Base-by-base conservation (phyloP, 805 yeast species). In the Debaryomyces castellii region DNA sequence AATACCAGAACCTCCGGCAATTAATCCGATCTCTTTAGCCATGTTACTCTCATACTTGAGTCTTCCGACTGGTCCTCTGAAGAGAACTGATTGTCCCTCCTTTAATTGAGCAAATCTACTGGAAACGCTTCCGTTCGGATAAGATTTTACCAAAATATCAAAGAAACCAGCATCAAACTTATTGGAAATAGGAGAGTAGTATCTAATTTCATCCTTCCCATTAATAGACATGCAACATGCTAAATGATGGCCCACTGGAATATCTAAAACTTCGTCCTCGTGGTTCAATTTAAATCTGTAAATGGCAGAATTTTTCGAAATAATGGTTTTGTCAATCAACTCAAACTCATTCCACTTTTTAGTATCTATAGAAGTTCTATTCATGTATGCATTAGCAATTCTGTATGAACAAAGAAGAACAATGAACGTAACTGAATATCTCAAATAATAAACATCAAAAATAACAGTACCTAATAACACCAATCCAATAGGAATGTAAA, bases 1-100 rank as follows among this genome's bases (percentile, higher is more conserved):
- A 51, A 91, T 85, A 43, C 97, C 96, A 0, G 92, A 81, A 16
- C 96, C 96, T 53, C 94, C 96, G 6, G 91, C 92, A 54, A 87
- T 73, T 69, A 87, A 74, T 16, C 83, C 82, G 46, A 87, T 73
- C 48, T 82, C 79, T 49, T 77, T 77, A 34, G 82, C 84, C 70
- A 80, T 77, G 59, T 85, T 85, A 21, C 75, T 54, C 34, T 58
- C 47, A 60, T 84, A 85, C 27, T 79, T 63, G 64, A 87, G 80
- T 60, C 83, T 76, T 12, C 95, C 94, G 41, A 86, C 86, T 14
- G 94, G 90, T 1, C 96, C 96, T 62, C 82, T 80, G 58, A 87
- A 86, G 50, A 78, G 78, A 16, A 86, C 87, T 17, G 77, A 73
- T 61, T 82, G 82, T 28, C 90, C 92, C 38, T 80, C 80, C 43